phyloP scores from a whole-genome alignment of 2,329 filamentous ascomycete species.

The Didymellaceae sp. region DNA sequence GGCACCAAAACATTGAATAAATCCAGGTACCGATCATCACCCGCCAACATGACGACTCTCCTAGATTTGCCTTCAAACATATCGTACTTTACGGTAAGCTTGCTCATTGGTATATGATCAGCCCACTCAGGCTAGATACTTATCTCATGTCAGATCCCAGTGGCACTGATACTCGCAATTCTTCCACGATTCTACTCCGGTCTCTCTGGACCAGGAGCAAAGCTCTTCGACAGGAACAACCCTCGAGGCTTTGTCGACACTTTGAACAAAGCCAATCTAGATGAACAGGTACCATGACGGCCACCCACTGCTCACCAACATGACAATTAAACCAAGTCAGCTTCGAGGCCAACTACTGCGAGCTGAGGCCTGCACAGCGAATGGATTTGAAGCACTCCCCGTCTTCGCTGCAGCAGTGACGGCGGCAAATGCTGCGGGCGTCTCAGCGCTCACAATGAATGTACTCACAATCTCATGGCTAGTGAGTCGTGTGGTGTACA shows the following conservation, averaged over 20 bases:
- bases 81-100: slow-evolving; percentile 3
- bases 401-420: slow-evolving; percentile 3
- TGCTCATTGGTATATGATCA: no score
- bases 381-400: slow-evolving; percentile 6
- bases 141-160: slow-evolving; percentile 3
- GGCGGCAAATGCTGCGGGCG: not conserved
- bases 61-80: not conserved
- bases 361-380: slow-evolving; percentile 2
- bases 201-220: not conserved
- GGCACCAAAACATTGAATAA: not conserved
- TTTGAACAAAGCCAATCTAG: not conserved
- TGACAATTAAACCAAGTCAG: not conserved
- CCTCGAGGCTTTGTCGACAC: slow-evolving; percentile 1
- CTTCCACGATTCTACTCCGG: slow-evolving; percentile 1
- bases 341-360: slow-evolving; percentile 1
- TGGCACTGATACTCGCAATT: not conserved
- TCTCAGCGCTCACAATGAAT: not conserved
- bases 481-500: slow-evolving; percentile 1
- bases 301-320: not conserved
- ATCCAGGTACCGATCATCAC: no score
- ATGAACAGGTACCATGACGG: not conserved
- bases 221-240: slow-evolving; percentile 7
- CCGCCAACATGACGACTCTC: not conserved
- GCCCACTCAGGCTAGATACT: no score
- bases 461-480: not conserved